Percentiles rank a stretch among this genome's conserved stretches.
Evolutionary conservation across 495 filamentous ascomycete genomes (phyloP).

Genomic region (Aspergillus taichungensis): DNA sequence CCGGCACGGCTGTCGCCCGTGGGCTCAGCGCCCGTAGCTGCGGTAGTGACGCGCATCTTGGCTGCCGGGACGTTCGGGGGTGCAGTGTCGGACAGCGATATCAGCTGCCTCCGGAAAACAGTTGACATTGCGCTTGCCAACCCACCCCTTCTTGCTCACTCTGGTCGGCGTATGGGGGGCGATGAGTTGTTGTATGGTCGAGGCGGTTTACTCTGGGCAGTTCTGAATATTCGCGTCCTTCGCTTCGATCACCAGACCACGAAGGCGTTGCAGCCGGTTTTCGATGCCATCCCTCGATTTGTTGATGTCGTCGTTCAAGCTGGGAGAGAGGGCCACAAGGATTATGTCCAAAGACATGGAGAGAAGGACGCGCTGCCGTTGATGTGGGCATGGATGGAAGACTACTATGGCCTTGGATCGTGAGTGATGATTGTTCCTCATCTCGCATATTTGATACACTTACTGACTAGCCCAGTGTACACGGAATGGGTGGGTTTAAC

Average conservation of each 20-base stretch:
- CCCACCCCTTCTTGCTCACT: conserved; percentile 20
- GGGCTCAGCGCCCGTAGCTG: conserved; percentile 22
- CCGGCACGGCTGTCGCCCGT: conserved; percentile 27
- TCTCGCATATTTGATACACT: neutral
- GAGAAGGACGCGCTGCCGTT: conserved; percentile 27
- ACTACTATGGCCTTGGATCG: conserved; percentile 33
- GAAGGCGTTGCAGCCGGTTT: conserved; percentile 12
- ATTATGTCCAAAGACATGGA: conserved; percentile 22
- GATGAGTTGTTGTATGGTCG: conserved; percentile 39
- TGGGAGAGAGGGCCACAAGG: conserved; percentile 24
- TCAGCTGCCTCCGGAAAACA: conserved; percentile 20
- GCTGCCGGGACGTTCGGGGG: conserved; percentile 6
- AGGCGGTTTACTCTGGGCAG: conserved; percentile 33
- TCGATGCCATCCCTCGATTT: conserved; percentile 20
- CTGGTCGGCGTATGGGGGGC: conserved; percentile 24
- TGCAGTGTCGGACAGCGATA: conserved; percentile 15
- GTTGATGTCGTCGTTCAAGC: conserved; percentile 27
- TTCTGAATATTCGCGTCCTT: conserved; percentile 28
- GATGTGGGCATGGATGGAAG: conserved; percentile 42
- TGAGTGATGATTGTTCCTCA: conserved; percentile 11
- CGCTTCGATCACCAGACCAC: conserved; percentile 10
- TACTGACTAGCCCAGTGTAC: conserved; percentile 15
- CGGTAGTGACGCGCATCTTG: conserved; percentile 19
- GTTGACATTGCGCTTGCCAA: conserved; percentile 25
- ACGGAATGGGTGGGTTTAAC: conserved; percentile 23